phyloP scores from a whole-genome alignment of 495 filamentous ascomycete genomes.

The Penicillium riverlandense region DNA sequence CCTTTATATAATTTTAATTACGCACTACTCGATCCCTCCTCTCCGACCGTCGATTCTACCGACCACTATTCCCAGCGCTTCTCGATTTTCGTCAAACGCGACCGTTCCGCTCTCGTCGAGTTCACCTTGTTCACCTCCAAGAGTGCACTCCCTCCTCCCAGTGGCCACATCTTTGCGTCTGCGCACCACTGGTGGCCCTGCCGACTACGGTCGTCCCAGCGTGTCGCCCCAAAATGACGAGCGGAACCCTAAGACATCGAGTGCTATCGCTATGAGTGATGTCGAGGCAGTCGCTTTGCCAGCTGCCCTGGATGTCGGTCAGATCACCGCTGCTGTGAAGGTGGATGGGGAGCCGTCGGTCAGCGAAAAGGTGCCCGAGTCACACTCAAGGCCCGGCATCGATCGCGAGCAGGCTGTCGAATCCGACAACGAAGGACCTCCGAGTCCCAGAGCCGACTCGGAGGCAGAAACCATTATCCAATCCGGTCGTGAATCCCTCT shows the following conservation, averaged over 20 bases:
- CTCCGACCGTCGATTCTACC: background rate
- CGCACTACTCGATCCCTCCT: background rate
- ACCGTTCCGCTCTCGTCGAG: constrained; percentile 4
- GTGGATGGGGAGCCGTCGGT: constrained; percentile 8
- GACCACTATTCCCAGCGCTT: too few relatives aligned
- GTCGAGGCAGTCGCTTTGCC: constrained; percentile 38
- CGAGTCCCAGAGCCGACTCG: constrained; percentile 51
- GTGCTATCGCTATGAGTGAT: constrained; percentile 48
- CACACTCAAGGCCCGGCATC: constrained; percentile 13
- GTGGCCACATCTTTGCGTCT: constrained; percentile 30
- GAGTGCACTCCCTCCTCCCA: background rate
- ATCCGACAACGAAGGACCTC: constrained; percentile 25
- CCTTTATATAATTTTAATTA: background rate
- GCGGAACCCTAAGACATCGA: constrained; percentile 34
- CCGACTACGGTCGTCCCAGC: constrained; percentile 25
- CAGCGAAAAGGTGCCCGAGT: constrained; percentile 1
- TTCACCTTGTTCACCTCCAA: background rate
- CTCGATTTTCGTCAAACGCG: too few relatives aligned
- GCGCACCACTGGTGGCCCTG: constrained; percentile 34
- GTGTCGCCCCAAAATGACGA: constrained; percentile 44
- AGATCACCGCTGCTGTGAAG: constrained; percentile 27
- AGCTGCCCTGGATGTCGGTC: constrained; percentile 36
- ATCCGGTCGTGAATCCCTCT: constrained; percentile 62
- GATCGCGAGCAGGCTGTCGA: constrained; percentile 14
- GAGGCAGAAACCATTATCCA: constrained; percentile 79